Evolutionary conservation across 1,139 yeast genomes (phyloP), one percentile per base, ranked within the genome.

Genomic region (Geotrichum fermentans): DNA sequence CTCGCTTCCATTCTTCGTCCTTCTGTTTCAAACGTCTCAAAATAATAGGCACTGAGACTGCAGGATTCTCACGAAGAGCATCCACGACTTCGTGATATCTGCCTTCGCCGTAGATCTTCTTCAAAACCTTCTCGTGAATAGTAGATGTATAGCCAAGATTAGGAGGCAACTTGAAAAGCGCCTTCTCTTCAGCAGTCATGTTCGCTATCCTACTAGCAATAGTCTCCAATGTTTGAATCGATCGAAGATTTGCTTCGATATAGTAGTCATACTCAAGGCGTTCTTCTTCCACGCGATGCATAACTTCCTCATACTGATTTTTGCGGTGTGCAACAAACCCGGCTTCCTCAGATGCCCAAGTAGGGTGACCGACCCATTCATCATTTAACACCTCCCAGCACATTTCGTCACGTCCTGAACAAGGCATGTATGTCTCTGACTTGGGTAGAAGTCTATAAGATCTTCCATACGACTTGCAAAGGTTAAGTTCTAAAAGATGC

Each of bases 341-440:
- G 21, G 96, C 87, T 65, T 94, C 98, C 67, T 92, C 98, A 1
- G 97, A 90, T 1, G 97, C 98, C 98, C 98, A 94, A 5, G 96
- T 95, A 34, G 99, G 99, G 67, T 90, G 97, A 2, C 97, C 97
- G 22, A 92, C 97, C 97, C 97, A 94, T 68, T 92, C 97, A 65
- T 92, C 98, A 66, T 92, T 92, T 59, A 94, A 75, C 22, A 92
- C 96, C 65, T 92, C 97, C 97, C 97, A 90, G 65, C 98, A 94
- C 94, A 94, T 87, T 62, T 90, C 97, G 67, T 94, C 99, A 59
- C 98, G 79, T 21, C 98, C 98, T 8, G 96, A 87, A 62, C 97
- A 90, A 17, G 97, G 97, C 96, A 90, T 89, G 62, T 82, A 86
- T 0, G 96, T 88, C 65, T 92, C 97, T 1, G 94, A 80, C 61